These are phyloP conservation scores for Ceratocystis albifundus DNA, from an alignment of 2,329 filamentous ascomycete species.

Conservation along the genomic window DNA sequence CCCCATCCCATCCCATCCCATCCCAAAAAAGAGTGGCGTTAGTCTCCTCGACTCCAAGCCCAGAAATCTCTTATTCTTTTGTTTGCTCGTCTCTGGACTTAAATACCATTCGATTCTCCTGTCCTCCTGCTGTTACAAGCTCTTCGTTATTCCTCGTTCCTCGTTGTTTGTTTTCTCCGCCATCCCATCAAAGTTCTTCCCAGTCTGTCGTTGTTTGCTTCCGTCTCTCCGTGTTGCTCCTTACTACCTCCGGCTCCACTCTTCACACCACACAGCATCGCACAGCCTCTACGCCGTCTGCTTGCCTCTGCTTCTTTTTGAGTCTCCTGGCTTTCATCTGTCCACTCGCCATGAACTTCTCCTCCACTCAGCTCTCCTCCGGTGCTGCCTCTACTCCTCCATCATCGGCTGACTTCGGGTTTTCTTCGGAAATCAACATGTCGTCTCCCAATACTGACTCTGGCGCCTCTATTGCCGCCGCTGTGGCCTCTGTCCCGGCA, in stretches of 20 bases:
- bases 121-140: not conserved
- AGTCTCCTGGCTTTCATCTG: not conserved
- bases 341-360: constrained; percentile 29
- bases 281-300: not conserved
- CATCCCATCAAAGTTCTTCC: not conserved
- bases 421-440: constrained; percentile 29
- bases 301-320: not conserved
- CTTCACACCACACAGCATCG: not conserved
- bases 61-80: constrained; percentile 13
- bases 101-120: not conserved
- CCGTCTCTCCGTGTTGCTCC: too few species aligned
- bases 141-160: too few species aligned
- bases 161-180: not conserved
- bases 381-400: constrained; percentile 25
- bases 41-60: constrained; percentile 15
- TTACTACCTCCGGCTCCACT: not conserved
- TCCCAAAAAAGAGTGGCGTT: not conserved
- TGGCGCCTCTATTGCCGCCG: not conserved
- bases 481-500: not conserved
- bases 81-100: not conserved
- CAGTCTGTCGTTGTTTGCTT: not conserved
- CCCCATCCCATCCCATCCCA: not conserved
- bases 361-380: constrained; percentile 28
- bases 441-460: constrained; percentile 25
- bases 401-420: constrained; percentile 17